Base-by-base conservation (phyloP, 2,329 filamentous ascomycete genomes). In the Emergomyces pasteurianus region DNA sequence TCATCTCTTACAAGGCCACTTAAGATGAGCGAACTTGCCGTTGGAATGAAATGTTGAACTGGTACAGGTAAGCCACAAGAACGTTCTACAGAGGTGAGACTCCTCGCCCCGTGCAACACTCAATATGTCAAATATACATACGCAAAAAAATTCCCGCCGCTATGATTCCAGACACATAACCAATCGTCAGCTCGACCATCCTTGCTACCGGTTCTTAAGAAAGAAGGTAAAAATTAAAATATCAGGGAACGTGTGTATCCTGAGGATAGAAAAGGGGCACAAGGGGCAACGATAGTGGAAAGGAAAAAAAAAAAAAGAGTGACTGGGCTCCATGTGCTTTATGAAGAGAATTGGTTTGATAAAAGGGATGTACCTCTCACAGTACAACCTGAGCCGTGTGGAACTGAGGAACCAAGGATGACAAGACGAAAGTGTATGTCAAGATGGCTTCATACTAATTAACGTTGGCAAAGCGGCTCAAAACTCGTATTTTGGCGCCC, bases 111-210 rank as follows among this genome's bases (percentile, higher is more conserved):
- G 12, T 21, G 40, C 9, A 38, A 36, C 18, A 12, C 14, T 36
- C n/a, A 16, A 31, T n/a, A n/a, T 49, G 38, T 47, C 14, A 36
- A 52, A 38, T 40, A 12, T 21, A 56, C 65, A 28, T 66, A 72
- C 71, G 63, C 18, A 75, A 43, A 59, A 72, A 72, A 38, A 76
- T 67, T 14, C 64, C 72, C 2, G 73, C 72, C 26, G 74, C 74
- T 55, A 78, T 75, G 46, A 75, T 68, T 59, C 74, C 75, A 43
- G 75, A 74, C 18, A 75, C 72, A 60, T 76, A 66, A 53, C 72
- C 74, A 38, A 77, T 67, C 2, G 73, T 75, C 31, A 72, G 61
- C 28, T 62, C 63, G 49, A 56, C 52, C 61, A 62, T 62, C 16
- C 21, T 58, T 4, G 52, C 16, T 23, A 36, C 36, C 18, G 3